A percentile compares a stretch with the other conserved stretches of the same genome.
phyloP scores from a whole-genome alignment of 129 eudicot species.

The Artemisia argyi region DNA sequence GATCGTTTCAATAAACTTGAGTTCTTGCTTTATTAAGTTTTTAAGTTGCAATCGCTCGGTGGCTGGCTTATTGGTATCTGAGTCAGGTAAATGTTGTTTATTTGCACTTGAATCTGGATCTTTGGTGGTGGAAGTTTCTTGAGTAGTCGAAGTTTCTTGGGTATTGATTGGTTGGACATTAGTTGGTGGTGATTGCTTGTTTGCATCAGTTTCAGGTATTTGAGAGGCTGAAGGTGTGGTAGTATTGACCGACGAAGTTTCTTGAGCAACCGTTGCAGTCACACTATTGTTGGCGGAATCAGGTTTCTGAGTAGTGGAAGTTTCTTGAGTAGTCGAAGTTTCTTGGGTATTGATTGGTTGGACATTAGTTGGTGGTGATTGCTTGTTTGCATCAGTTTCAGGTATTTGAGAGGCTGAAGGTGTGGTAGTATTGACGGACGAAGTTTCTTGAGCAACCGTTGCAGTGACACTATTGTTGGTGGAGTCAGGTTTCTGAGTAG shows the following conservation, averaged over 20 bases:
- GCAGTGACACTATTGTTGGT: too few relatives aligned
- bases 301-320: not conserved
- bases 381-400: too few relatives aligned
- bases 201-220: not conserved
- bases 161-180: not conserved
- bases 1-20: not conserved
- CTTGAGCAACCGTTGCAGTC: too few relatives aligned
- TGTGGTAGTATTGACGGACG: too few relatives aligned
- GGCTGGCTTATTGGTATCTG: too few relatives aligned
- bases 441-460: too few relatives aligned
- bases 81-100: too few relatives aligned
- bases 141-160: not conserved
- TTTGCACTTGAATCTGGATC: too few relatives aligned
- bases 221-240: not conserved
- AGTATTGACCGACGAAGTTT: too few relatives aligned
- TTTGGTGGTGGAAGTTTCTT: not conserved
- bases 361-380: not conserved
- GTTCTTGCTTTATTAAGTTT: conserved; percentile 20
- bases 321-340: not conserved
- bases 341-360: not conserved
- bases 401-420: not conserved
- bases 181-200: not conserved
- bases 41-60: conserved; percentile 7
- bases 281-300: too few relatives aligned
- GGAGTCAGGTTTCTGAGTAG: too few relatives aligned